phyloP scores from a whole-genome alignment of 805 yeast genomes.

The Metschnikowia vanudenii region DNA sequence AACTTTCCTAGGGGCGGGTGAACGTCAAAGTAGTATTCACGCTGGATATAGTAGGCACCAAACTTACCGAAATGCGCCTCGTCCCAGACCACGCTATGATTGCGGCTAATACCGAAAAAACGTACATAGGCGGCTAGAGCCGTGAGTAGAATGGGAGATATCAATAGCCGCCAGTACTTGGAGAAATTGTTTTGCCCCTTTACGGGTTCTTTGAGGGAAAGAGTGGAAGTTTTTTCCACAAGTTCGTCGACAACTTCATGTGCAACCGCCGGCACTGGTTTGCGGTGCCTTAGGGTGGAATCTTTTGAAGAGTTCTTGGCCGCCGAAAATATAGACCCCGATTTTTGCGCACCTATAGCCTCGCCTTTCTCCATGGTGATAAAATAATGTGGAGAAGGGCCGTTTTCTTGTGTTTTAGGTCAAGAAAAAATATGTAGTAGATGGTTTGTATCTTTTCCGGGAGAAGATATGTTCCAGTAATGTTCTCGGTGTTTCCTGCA shows the following conservation, averaged over 20 bases:
- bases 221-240: conserved; percentile 17
- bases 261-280: neutral
- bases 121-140: conserved; percentile 38
- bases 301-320: neutral
- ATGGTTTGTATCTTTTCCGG: neutral
- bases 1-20: conserved; percentile 97
- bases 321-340: neutral
- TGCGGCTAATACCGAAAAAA: conserved; percentile 55
- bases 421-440: neutral
- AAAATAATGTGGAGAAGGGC: too few species aligned
- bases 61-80: conserved; percentile 98
- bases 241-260: conserved; percentile 14
- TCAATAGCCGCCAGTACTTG: conserved; percentile 6
- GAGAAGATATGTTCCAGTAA: too few species aligned
- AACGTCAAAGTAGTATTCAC: conserved; percentile 91
- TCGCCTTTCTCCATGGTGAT: conserved; percentile 7
- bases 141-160: conserved; percentile 16
- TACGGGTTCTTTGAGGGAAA: conserved; percentile 13
- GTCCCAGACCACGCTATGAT: conserved; percentile 88
- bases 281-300: conserved; percentile 4
- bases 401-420: neutral
- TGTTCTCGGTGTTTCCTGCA: too few species aligned
- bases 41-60: conserved; percentile 84
- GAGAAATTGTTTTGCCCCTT: neutral
- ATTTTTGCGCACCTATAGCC: neutral